Base-by-base conservation (phyloP, 2,329 filamentous ascomycete genomes). In the Ceratocystis smalleyi region DNA sequence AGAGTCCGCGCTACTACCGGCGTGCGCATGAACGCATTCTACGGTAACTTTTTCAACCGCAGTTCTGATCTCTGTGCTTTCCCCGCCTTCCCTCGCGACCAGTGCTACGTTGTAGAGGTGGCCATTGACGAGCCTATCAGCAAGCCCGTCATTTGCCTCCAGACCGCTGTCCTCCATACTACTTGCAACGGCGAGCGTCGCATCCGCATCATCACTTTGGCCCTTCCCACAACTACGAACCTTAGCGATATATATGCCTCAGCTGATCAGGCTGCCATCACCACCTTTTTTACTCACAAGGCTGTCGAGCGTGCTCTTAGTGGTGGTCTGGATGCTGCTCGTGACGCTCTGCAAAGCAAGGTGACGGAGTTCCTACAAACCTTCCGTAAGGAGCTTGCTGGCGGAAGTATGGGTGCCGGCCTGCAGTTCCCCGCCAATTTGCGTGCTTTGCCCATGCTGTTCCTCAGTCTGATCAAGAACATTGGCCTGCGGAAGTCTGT, bases 21-120 rank as follows among this genome's bases (percentile, higher is more conserved):
- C 62, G 77, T 99, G 66, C 85, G 94, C 63, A 97, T 97, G 88
- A 96, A 86, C 77, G 91, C 92, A 1, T 99, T 99, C 77, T 99
- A 97, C 75, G 94, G 94, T 69, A 99, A 99, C 78, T 99, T 99
- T 77, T 99, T 99, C 81, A 99, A 97, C 78, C 84, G 94, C 70
- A 96, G 90, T 73, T 96, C 91, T 17, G 94, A 99, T 76, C 83
- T 99, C 40, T 97, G 94, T 74, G 94, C 94, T 12, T 99, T 99
- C 81, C 94, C 94, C 1, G 91, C 94, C 0, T 97, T 99, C 79
- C 94, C 94, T 40, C 87, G 94, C 72, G 94, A 99, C 71, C 94
- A 99, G 74, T 91, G 89, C 68, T 97, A 97, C 72, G 94, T 97
- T 54, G 92, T 99, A 22, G 94, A 99, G 75, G 95, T 99, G 64